Evolutionary conservation across 306 rosid genomes (phyloP), one percentile per base, ranked within the genome.

Genomic region (Prinsepia uniflora): DNA sequence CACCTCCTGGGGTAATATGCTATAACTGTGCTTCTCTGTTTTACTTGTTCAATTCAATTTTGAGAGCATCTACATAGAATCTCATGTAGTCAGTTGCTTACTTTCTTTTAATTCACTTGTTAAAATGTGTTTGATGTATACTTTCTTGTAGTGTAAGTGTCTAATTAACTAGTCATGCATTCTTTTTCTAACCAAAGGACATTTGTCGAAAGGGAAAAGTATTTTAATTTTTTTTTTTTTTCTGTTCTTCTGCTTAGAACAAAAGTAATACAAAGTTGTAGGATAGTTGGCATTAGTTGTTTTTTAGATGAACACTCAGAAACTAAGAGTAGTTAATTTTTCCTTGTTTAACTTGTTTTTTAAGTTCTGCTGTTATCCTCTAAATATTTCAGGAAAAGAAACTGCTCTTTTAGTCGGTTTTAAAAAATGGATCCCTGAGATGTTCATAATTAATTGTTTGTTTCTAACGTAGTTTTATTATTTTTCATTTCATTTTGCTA

Each of bases 1-100:
- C 99, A 49, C 97, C 97, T 73, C 6, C 82, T 18, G 99, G 98
- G 92, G 98, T 94, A 86, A 87, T 84, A 18, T 72, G 52, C 24
- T 14, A 30, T 40, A 64, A n/a, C 56, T 47, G 19, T 43, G 20
- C 18, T 74, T 74, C 0, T 4, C 10, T 65, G 14, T 44, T 52
- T 65, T 36, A 60, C 77, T 50, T 70, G 56, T 40, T 44, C 53
- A 12, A 62, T 24, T 40, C 20, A 19, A 18, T 65, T 42, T 74
- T 39, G 10, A 18, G 30, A 60, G 56, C 46, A n/a, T 47, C 42
- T 18, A 15, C n/a, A 44, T 41, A 8, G 47, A 41, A 78, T 78
- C 47, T 15, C 39, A 12, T 69, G 11, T 34, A 15, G 6, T 60
- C 50, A 20, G 34, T 44, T 43, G 1, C 65, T 36, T 36, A 10